Conservation (phyloP, 345 rosid genomes). For the Rhodomyrtus tomentosa region DNA sequence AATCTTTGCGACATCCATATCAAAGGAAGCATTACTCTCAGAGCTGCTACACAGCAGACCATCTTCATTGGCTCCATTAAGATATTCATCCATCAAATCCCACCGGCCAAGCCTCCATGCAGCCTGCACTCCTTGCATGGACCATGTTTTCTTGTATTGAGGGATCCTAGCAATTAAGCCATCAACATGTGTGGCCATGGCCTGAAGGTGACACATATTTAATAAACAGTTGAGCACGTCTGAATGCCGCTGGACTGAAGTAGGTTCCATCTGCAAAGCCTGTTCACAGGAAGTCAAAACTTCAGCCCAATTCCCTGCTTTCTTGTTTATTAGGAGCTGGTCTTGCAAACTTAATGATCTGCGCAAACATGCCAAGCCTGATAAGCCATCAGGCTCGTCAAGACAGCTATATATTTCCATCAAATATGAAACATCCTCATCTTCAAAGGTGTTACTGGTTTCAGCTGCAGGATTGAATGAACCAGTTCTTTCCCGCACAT, state of each 20-base stretch:
- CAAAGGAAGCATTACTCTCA: slow-evolving; percentile 94
- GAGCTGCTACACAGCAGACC: slow-evolving; percentile 81
- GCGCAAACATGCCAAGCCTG: slow-evolving; percentile 84
- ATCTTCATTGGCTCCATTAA: slow-evolving; percentile 70
- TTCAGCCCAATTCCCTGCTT: slow-evolving; percentile 94
- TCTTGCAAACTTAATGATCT: slow-evolving; percentile 79
- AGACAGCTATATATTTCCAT: slow-evolving; percentile 92
- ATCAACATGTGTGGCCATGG: slow-evolving; percentile 93
- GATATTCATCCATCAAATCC: slow-evolving; percentile 97
- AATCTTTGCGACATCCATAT: slow-evolving; percentile 92
- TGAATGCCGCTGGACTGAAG: slow-evolving; percentile 82
- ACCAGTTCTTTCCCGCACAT: slow-evolving; percentile 76
- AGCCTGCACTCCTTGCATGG: slow-evolving; percentile 98
- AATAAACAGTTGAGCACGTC: slow-evolving; percentile 88
- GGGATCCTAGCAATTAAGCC: slow-evolving; percentile 89
- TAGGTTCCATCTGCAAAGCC: slow-evolving; percentile 93
- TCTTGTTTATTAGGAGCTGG: slow-evolving; percentile 73
- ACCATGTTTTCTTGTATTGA: slow-evolving; percentile 89
- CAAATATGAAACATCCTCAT: slow-evolving; percentile 80
- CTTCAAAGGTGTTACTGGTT: slow-evolving; percentile 77
- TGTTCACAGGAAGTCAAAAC: slow-evolving; percentile 91
- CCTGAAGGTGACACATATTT: slow-evolving; percentile 97
- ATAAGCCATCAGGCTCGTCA: slow-evolving; percentile 91
- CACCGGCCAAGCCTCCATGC: slow-evolving; percentile 99
- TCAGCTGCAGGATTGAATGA: slow-evolving; percentile 92